Evolutionary conservation across 2,329 filamentous ascomycete species (phyloP).

Genomic region (Aspergillus awamori): DNA sequence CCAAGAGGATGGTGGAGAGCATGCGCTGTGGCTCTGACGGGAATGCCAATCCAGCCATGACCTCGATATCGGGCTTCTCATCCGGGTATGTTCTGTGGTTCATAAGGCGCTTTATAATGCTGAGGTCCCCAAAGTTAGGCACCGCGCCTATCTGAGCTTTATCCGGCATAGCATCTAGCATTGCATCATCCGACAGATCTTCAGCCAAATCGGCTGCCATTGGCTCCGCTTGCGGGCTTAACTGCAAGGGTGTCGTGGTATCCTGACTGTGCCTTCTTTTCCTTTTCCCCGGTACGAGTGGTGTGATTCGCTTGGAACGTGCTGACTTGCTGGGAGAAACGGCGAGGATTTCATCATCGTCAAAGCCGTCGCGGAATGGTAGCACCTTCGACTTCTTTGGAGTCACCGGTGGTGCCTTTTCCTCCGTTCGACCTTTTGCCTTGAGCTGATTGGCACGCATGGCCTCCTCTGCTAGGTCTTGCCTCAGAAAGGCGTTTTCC

Average conservation of each 20-base stretch:
- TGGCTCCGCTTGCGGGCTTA: conserved; percentile 36
- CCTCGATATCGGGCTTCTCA: conserved; percentile 57
- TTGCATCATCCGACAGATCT: conserved; percentile 27
- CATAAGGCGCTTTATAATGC: conserved; percentile 57
- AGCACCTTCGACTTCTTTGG: conserved; percentile 54
- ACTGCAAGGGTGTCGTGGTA: conserved; percentile 55
- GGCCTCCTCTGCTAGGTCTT: conserved; percentile 61
- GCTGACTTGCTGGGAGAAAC: conserved; percentile 58
- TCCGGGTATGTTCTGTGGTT: conserved; percentile 56
- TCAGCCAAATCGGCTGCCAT: conserved; percentile 31
- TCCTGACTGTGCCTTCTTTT: conserved; percentile 57
- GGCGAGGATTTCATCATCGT: conserved; percentile 62
- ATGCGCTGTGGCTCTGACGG: conserved; percentile 54
- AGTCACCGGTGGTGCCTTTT: conserved; percentile 49
- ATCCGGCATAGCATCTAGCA: conserved; percentile 23
- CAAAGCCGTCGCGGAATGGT: conserved; percentile 64
- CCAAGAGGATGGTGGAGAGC: conserved; percentile 59
- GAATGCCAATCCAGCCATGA: conserved; percentile 55
- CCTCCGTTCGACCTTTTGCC: conserved; percentile 38
- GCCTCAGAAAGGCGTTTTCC: conserved; percentile 62
- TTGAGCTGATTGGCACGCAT: conserved; percentile 50
- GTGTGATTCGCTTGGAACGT: conserved; percentile 56
- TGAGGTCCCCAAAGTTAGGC: conserved; percentile 24
- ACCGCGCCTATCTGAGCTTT: conserved; percentile 31
- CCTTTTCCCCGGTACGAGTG: conserved; percentile 60